A percentile compares a stretch with the other conserved stretches of the same genome.
phyloP scores from a whole-genome alignment of 169 alveolate species.

The Cryptosporidium sp. region DNA sequence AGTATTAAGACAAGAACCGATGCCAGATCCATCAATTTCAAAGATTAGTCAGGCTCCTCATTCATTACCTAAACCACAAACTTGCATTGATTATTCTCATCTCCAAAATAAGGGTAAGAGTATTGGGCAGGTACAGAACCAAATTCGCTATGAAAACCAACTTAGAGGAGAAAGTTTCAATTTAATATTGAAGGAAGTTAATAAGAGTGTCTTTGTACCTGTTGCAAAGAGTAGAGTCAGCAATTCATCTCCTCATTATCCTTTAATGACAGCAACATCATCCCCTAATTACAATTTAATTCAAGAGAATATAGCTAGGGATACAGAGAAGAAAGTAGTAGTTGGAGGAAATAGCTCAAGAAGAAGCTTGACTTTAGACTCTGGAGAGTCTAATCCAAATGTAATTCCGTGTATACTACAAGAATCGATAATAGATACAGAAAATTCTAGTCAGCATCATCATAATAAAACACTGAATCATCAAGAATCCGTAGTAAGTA shows the following conservation, averaged over 20 bases:
- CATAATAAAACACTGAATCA: slow-evolving; percentile 1
- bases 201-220: slow-evolving; percentile 5
- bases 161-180: not conserved
- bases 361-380: slow-evolving; percentile 24
- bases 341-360: slow-evolving; percentile 31
- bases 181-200: slow-evolving; percentile 16
- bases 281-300: slow-evolving; percentile 43
- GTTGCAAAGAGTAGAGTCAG: not conserved
- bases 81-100: not conserved
- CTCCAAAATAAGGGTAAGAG: not conserved
- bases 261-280: slow-evolving; percentile 48
- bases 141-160: not conserved
- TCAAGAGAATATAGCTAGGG: not conserved
- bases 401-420: slow-evolving; percentile 41
- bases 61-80: not conserved
- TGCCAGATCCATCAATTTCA: not conserved
- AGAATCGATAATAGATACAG: not conserved
- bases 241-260: slow-evolving; percentile 34
- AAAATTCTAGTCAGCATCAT: not conserved
- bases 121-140: not conserved
- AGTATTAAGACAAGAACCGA: not conserved
- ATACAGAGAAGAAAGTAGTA: not conserved
- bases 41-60: not conserved
- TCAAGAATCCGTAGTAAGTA: not conserved
- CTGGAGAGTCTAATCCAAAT: slow-evolving; percentile 29